Evolutionary conservation across 768 basidiomycete species (phyloP), one percentile per base, ranked within the genome.

Genomic region (Naganishia kalamii): DNA sequence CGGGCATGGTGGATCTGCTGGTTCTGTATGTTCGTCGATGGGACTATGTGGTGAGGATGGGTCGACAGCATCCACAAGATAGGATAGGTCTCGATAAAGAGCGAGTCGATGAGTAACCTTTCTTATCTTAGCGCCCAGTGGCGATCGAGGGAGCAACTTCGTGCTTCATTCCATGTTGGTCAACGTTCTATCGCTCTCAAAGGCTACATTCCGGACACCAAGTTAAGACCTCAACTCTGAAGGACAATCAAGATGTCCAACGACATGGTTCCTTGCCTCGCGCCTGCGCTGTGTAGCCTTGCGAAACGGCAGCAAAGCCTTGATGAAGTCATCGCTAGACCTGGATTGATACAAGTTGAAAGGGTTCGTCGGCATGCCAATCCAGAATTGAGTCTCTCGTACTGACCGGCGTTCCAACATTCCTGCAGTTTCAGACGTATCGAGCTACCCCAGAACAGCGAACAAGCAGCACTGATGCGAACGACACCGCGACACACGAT

Each of bases 271-370:
- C 54, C 54, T 15, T 57, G 54, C 54, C 3, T 57, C 35, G 54
- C 54, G 35, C 27, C 37, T 21, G 54, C 54, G 35, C 30, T 57
- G 17, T 37, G 54, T 35, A 21, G 29, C 33, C 8, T 40, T 7
- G 54, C 54, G 17, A 57, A 37, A 17, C 37, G 40, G 23, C 54
- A 57, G 40, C 33, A 37, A 21, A 40, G 21, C 27, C 35, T 57
- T n/a, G 54, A 40, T 8, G 54, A 57, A 8, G 30, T 57, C 27
- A 37, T 57, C 54, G 23, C 4, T 21, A 37, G 35, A 25, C 54
- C 54, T 21, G 35, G 54, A 13, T 35, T 57, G 37, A 25, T 57
- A 41, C 54, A 57, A 23, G 54, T 57, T 40, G 54, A 57, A 57
- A 57, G 54, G 23, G 54, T 57, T 12, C 27, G 54, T 57, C 35